Conservation (phyloP, 768 basidiomycete species). For the Mycena floridula region DNA sequence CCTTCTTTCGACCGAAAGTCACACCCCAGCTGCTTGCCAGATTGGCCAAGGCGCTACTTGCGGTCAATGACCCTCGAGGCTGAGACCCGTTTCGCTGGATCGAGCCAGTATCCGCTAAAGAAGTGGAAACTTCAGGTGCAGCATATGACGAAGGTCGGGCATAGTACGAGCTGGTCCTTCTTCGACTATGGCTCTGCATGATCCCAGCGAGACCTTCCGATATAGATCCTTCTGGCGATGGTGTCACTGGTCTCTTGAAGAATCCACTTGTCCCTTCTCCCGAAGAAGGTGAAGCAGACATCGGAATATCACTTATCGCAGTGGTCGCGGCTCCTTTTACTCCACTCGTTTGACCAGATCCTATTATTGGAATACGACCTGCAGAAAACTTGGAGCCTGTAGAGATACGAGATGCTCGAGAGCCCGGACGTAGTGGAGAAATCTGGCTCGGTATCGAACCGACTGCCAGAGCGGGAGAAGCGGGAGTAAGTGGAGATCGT, state of each 20-base stretch:
- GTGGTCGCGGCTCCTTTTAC: conserved; percentile 64
- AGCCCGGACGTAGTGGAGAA: conserved; percentile 66
- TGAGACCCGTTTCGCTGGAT: too few species aligned
- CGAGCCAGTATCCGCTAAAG: too few species aligned
- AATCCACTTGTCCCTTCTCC: conserved; percentile 23
- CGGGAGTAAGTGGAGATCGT: conserved; percentile 29
- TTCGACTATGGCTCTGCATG: conserved; percentile 40
- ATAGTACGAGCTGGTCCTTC: conserved; percentile 48
- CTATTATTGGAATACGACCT: conserved; percentile 55
- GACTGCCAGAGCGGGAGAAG: conserved; percentile 28
- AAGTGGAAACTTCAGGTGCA: conserved; percentile 44
- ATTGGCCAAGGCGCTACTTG: conserved; percentile 48
- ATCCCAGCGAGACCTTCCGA: conserved; percentile 53
- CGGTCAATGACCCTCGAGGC: too few species aligned
- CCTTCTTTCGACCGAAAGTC: conserved; percentile 54
- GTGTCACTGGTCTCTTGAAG: conserved; percentile 37
- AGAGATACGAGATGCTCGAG: conserved; percentile 65
- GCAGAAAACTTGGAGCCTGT: conserved; percentile 64
- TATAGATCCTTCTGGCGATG: conserved; percentile 57
- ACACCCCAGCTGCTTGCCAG: conserved; percentile 64
- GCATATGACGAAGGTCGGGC: conserved; percentile 52
- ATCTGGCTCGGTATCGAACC: conserved; percentile 31
- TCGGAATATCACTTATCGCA: conserved; percentile 52
- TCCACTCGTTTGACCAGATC: conserved; percentile 30
- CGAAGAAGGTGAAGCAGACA: conserved; percentile 40